Evolutionary conservation across 495 filamentous ascomycete genomes (phyloP).

Genomic region (Ascodesmis nigricans): DNA sequence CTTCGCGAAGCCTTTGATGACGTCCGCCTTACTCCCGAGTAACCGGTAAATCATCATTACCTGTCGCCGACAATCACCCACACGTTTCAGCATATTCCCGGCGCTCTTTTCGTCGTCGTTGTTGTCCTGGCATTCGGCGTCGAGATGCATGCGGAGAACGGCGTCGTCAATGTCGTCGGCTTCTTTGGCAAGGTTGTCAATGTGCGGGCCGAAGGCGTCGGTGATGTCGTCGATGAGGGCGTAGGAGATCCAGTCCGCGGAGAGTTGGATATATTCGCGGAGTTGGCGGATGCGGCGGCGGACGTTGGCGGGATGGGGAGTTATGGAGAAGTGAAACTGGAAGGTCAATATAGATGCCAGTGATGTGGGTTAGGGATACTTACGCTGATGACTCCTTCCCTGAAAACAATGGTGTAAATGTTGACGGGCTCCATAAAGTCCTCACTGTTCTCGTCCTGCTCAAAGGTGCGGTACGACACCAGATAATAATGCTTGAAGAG

Average conservation of each 20-base stretch:
- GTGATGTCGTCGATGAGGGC: constrained; percentile 98
- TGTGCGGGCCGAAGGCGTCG: constrained; percentile 77
- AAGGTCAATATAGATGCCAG: background rate
- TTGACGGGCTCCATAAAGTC: constrained; percentile 73
- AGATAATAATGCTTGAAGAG: constrained; percentile 95
- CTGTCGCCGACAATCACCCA: constrained; percentile 77
- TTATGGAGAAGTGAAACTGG: constrained; percentile 40
- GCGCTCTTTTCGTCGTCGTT: constrained; percentile 14
- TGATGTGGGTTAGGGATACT: background rate
- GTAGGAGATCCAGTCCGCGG: constrained; percentile 97
- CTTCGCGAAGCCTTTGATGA: constrained; percentile 91
- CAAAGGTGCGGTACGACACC: constrained; percentile 87
- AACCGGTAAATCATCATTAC: constrained; percentile 85
- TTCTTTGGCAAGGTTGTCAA: constrained; percentile 62
- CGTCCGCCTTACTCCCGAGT: constrained; percentile 87
- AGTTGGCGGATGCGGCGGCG: constrained; percentile 77
- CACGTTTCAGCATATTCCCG: constrained; percentile 51
- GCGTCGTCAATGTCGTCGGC: constrained; percentile 87
- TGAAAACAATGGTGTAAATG: constrained; percentile 90
- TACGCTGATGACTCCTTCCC: constrained; percentile 55
- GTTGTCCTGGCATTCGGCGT: constrained; percentile 14
- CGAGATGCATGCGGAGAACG: constrained; percentile 38
- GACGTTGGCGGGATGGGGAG: constrained; percentile 66
- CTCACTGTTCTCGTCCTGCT: constrained; percentile 55
- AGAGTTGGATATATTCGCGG: constrained; percentile 79